phyloP scores from a whole-genome alignment of 2,329 filamentous ascomycete genomes.

The Penicillium occitanis region DNA sequence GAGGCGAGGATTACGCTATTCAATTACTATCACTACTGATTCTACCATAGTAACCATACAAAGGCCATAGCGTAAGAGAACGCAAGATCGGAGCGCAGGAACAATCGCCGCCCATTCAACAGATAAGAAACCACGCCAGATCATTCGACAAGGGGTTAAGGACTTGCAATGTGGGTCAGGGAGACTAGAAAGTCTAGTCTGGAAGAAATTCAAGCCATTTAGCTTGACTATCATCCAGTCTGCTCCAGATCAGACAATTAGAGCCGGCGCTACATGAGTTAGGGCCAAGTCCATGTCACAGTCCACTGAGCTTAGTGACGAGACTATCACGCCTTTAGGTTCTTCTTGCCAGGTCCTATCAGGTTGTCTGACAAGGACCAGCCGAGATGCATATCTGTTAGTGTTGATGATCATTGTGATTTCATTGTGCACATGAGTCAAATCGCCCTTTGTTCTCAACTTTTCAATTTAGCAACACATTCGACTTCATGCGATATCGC shows the following conservation, averaged over 20 bases:
- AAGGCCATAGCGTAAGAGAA: background rate
- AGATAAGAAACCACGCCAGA: background rate
- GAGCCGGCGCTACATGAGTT: background rate
- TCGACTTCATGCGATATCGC: background rate
- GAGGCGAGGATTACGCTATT: background rate
- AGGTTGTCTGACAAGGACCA: background rate
- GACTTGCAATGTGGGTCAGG: background rate
- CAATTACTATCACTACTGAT: background rate
- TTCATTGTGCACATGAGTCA: background rate
- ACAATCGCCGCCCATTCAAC: background rate
- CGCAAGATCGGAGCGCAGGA: background rate
- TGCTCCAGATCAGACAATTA: background rate
- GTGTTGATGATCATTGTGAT: slow-evolving; percentile 1
- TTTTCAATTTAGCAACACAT: background rate
- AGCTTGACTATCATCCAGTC: background rate
- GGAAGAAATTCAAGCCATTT: background rate
- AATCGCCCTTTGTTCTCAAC: background rate
- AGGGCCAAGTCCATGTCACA: background rate
- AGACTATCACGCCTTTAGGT: background rate
- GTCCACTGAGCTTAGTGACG: background rate
- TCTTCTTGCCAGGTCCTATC: background rate
- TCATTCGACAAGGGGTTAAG: background rate
- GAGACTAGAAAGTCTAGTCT: background rate
- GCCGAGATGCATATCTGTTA: background rate
- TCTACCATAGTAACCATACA: background rate